A percentile compares a stretch with the other conserved stretches of the same genome.
Conservation (phyloP, 257 asterid species). For the Agastache rugosa region DNA sequence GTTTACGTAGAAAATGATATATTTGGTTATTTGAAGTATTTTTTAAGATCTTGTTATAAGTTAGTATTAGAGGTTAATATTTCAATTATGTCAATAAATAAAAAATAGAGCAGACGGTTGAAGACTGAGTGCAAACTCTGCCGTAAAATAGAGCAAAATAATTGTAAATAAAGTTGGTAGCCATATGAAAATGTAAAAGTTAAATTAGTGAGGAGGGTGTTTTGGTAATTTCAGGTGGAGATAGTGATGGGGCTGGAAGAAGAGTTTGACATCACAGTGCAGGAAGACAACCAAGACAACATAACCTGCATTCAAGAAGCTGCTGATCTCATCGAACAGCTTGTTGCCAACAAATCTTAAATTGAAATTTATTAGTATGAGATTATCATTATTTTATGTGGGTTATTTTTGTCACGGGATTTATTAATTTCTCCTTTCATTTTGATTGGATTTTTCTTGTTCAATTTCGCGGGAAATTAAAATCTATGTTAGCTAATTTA, state of each 20-base stretch:
- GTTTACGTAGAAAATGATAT: too few relatives aligned
- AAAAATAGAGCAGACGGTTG: too few relatives aligned
- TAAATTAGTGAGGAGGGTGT: background rate
- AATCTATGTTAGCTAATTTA: too few relatives aligned
- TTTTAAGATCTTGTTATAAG: too few relatives aligned
- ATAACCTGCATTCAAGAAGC: conserved; percentile 78
- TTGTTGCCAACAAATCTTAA: conserved; percentile 43
- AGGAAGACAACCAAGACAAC: conserved; percentile 71
- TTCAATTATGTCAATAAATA: too few relatives aligned
- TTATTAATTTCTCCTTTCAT: background rate
- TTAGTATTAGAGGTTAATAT: too few relatives aligned
- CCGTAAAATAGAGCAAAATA: too few relatives aligned
- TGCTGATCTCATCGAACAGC: conserved; percentile 76
- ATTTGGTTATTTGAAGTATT: too few relatives aligned
- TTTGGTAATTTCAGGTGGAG: conserved; percentile 59
- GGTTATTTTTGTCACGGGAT: background rate
- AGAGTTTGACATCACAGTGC: conserved; percentile 68
- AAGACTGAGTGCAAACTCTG: too few relatives aligned
- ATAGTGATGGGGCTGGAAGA: conserved; percentile 86
- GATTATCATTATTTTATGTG: background rate
- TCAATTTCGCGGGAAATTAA: background rate
- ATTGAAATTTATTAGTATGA: background rate
- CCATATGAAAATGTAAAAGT: too few relatives aligned
- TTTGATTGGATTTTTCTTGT: background rate
- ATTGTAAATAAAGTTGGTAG: too few relatives aligned